Percentiles rank a stretch among this genome's conserved stretches.
Conservation (phyloP, 495 filamentous ascomycete genomes). For the Neurospora tetrasperma region DNA sequence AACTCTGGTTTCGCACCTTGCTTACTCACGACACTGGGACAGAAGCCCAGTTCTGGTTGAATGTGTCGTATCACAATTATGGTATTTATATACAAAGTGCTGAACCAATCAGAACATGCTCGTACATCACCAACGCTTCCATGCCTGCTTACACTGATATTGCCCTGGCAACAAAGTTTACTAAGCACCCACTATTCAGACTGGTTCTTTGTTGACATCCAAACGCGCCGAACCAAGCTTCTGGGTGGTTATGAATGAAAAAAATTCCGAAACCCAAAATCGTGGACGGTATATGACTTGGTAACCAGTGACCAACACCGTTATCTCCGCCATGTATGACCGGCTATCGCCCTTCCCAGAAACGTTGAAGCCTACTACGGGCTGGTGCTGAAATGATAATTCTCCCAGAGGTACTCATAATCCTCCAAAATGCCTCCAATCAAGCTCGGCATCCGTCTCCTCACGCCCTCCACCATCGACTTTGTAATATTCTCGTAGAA, state of each 20-base stretch:
- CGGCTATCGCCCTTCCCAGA: background rate
- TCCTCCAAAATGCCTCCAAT: slow-evolving; percentile 80
- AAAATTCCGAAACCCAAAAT: background rate
- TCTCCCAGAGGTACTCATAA: slow-evolving; percentile 96
- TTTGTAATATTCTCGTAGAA: slow-evolving; percentile 94
- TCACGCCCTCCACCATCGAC: slow-evolving; percentile 61
- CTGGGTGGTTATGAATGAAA: background rate
- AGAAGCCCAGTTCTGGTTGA: background rate
- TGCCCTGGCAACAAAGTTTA: background rate
- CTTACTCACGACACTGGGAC: background rate
- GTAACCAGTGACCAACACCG: background rate
- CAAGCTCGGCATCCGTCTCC: slow-evolving; percentile 64
- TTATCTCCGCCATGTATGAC: background rate
- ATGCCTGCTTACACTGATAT: background rate
- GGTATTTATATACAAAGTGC: background rate
- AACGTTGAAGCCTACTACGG: slow-evolving; percentile 14
- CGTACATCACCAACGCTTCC: background rate
- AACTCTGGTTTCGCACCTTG: background rate
- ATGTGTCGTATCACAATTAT: background rate
- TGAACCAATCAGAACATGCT: background rate
- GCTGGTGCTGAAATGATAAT: slow-evolving; percentile 74
- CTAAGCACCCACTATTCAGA: background rate
- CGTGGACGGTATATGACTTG: background rate
- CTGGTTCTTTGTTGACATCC: background rate
- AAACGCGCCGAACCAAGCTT: background rate